These are phyloP conservation scores for Candida xiaguanensis DNA, from an alignment of 805 yeast species.

Conservation along the genomic window DNA sequence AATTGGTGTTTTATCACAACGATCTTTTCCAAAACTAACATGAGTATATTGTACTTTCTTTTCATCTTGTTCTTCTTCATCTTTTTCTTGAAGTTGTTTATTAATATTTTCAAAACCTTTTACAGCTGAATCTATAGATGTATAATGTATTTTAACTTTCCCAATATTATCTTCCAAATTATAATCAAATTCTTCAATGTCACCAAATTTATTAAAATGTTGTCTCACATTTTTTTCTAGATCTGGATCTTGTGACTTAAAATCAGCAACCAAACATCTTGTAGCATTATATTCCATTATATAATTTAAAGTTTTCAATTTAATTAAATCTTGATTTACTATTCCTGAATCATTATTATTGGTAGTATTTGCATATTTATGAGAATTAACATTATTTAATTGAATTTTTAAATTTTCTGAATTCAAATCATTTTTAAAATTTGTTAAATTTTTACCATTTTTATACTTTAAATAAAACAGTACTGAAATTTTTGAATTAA, in stretches of 20 bases:
- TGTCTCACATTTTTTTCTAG: slow-evolving; percentile 3
- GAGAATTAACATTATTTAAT: slow-evolving; percentile 19
- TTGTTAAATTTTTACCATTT: slow-evolving; percentile 20
- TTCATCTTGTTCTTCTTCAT: slow-evolving; percentile 8
- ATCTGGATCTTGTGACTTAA: slow-evolving; percentile 1
- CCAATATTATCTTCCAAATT: slow-evolving; percentile 5
- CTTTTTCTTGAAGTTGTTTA: slow-evolving; percentile 10
- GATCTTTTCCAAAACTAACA: slow-evolving; percentile 29
- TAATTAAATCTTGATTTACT: slow-evolving; percentile 30
- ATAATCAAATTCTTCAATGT: slow-evolving; percentile 30
- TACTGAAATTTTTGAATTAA: slow-evolving; percentile 30
- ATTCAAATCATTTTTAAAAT: slow-evolving; percentile 21
- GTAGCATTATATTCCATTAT: slow-evolving; percentile 38
- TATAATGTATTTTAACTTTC: slow-evolving; percentile 30
- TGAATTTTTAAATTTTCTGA: slow-evolving; percentile 26
- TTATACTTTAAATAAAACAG: slow-evolving; percentile 31
- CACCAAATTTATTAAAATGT: slow-evolving; percentile 39
- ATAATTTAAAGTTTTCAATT: slow-evolving; percentile 38
- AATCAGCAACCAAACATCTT: slow-evolving; percentile 23
- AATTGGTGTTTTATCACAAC: slow-evolving; percentile 32
- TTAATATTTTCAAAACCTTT: slow-evolving; percentile 36
- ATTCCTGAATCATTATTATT: not conserved
- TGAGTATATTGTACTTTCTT: slow-evolving; percentile 14
- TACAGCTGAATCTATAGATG: slow-evolving; percentile 45
- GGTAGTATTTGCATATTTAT: slow-evolving; percentile 3